Percentiles rank a stretch among this genome's conserved stretches.
Evolutionary conservation across 176 grass and related monocot species (phyloP).

Genomic region (Zea luxurians): DNA sequence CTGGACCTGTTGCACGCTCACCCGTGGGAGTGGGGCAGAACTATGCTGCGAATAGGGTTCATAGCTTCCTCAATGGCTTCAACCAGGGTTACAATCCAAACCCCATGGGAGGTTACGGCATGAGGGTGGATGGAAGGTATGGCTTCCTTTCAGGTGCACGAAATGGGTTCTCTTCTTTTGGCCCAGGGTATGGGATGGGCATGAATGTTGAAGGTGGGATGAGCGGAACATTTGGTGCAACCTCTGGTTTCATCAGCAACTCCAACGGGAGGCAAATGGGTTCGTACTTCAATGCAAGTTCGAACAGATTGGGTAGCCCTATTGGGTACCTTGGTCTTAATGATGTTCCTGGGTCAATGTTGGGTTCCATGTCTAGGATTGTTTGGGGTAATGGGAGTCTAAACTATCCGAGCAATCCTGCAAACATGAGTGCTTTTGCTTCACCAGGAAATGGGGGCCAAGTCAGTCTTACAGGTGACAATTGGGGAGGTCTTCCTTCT

Average conservation of each 20-base stretch:
- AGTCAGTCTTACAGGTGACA: slow-evolving; percentile 35
- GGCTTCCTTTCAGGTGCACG: slow-evolving; percentile 56
- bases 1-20: slow-evolving; percentile 62
- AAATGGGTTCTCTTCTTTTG: slow-evolving; percentile 70
- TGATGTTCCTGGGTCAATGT: slow-evolving; percentile 60
- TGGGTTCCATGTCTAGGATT: slow-evolving; percentile 69
- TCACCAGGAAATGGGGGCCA: slow-evolving; percentile 49
- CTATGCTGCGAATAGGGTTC: slow-evolving; percentile 54
- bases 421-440: slow-evolving; percentile 63
- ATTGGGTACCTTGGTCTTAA: slow-evolving; percentile 59
- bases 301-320: slow-evolving; percentile 54
- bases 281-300: slow-evolving; percentile 62
- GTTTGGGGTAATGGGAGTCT: slow-evolving; percentile 63
- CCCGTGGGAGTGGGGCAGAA: slow-evolving; percentile 53
- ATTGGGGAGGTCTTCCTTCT: slow-evolving; percentile 56
- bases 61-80: slow-evolving; percentile 72
- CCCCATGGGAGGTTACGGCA: slow-evolving; percentile 70
- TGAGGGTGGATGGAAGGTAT: slow-evolving; percentile 78
- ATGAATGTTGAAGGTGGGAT: slow-evolving; percentile 60
- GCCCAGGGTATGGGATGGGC: slow-evolving; percentile 66
- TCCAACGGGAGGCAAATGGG: slow-evolving; percentile 63
- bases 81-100: slow-evolving; percentile 61
- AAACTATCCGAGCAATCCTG: slow-evolving; percentile 53
- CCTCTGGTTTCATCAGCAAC: slow-evolving; percentile 53
- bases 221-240: slow-evolving; percentile 49